Evolutionary conservation across 148 eudicot species (phyloP).

Genomic region (Oxyria digyna): DNA sequence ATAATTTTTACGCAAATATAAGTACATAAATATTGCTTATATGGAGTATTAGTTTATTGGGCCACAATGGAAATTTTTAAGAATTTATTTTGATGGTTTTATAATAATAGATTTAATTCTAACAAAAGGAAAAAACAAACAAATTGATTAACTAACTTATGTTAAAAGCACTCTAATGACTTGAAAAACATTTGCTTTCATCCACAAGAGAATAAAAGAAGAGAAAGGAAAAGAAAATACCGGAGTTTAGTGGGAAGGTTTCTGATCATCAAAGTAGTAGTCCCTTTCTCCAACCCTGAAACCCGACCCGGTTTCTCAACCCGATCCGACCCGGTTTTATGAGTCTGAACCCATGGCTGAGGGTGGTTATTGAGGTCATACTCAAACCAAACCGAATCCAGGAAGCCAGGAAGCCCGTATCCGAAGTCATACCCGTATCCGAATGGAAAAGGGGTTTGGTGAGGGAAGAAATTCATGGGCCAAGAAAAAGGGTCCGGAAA

Average conservation of each 20-base stretch:
- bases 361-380: background rate
- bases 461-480: background rate
- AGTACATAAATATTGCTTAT: too few relatives aligned
- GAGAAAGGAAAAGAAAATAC: background rate
- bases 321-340: background rate
- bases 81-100: background rate
- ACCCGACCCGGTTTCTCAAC: background rate
- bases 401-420: too few relatives aligned
- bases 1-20: too few relatives aligned
- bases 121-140: background rate
- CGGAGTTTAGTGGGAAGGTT: background rate
- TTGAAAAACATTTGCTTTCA: too few relatives aligned
- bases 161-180: too few relatives aligned
- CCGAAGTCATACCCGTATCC: background rate
- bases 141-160: too few relatives aligned
- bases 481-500: background rate
- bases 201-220: background rate
- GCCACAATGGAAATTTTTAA: background rate
- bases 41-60: too few relatives aligned
- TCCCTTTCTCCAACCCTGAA: background rate
- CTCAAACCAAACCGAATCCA: too few relatives aligned
- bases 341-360: background rate
- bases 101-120: too few relatives aligned
- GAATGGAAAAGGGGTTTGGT: background rate
- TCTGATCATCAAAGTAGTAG: background rate